Evolutionary conservation across 2,329 filamentous ascomycete genomes (phyloP).

Genomic region (Trichoderma brevicompactum): DNA sequence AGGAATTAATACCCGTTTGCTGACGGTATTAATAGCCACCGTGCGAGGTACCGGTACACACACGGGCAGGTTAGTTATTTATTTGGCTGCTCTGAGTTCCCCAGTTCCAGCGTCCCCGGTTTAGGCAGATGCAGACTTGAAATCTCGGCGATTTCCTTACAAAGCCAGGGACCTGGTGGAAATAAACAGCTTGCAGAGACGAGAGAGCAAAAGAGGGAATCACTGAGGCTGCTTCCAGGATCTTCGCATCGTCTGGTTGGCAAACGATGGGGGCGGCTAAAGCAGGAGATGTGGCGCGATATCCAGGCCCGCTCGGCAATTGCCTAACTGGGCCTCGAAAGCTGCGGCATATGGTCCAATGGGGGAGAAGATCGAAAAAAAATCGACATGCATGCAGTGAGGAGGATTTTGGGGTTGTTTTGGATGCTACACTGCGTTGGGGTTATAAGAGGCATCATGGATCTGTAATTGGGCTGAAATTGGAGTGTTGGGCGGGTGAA

Average conservation of each 20-base stretch:
- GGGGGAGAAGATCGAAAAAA: neutral
- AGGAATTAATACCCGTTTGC: neutral
- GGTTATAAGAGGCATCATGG: neutral
- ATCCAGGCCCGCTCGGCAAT: conserved; percentile 16
- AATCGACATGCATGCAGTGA: neutral
- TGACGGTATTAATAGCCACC: neutral
- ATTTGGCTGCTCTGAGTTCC: neutral
- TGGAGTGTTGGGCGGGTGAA: too few relatives aligned
- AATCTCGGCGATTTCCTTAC: neutral
- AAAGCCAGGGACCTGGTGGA: too few relatives aligned
- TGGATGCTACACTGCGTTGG: neutral
- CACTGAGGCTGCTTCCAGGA: neutral
- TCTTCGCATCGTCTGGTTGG: conserved; percentile 2
- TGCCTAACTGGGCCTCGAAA: conserved; percentile 13
- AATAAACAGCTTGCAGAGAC: neutral
- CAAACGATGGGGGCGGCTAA: conserved; percentile 19
- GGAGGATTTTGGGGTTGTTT: neutral
- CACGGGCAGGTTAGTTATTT: too few relatives aligned
- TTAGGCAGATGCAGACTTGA: conserved; percentile 14
- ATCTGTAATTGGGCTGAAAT: too few relatives aligned
- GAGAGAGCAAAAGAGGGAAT: neutral
- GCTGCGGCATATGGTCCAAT: neutral
- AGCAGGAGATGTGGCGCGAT: conserved; percentile 25
- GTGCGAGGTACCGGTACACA: conserved; percentile 5
- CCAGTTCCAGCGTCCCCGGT: neutral